Conservation (phyloP, 83 land plant species). For the Larix sibirica region DNA sequence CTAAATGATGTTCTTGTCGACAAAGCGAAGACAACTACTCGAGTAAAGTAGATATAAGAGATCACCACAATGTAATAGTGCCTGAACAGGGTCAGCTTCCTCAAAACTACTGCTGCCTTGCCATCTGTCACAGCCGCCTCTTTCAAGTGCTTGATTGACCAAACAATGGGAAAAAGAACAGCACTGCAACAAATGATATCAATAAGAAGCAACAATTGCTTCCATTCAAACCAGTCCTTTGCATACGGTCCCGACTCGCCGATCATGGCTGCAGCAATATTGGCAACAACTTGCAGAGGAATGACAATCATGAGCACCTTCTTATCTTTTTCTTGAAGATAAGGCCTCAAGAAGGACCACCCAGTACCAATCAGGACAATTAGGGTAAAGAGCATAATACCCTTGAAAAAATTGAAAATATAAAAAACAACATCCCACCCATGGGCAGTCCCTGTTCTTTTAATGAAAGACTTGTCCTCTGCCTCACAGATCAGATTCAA, state of each 20-base stretch:
- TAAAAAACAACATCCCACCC: slow-evolving; percentile 76
- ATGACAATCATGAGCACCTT: slow-evolving; percentile 79
- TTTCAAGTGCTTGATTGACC: slow-evolving; percentile 72
- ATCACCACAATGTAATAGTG: slow-evolving; percentile 76
- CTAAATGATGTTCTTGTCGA: slow-evolving; percentile 57
- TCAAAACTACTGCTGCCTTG: slow-evolving; percentile 66
- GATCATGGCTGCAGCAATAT: slow-evolving; percentile 47
- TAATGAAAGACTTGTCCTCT: slow-evolving; percentile 52
- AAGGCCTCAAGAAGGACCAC: slow-evolving; percentile 73
- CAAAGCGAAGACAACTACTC: slow-evolving; percentile 70
- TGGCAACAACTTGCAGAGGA: slow-evolving; percentile 73
- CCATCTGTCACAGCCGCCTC: slow-evolving; percentile 76
- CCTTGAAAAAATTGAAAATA: slow-evolving; percentile 61
- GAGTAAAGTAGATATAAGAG: slow-evolving; percentile 67
- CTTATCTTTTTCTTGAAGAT: slow-evolving; percentile 71
- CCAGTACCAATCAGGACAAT: slow-evolving; percentile 74
- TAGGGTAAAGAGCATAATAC: slow-evolving; percentile 60
- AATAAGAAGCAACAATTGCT: slow-evolving; percentile 67
- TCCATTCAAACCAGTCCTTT: slow-evolving; percentile 65
- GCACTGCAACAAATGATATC: slow-evolving; percentile 79
- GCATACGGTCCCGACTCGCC: slow-evolving; percentile 67
- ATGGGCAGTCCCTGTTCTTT: slow-evolving; percentile 64
- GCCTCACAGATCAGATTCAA: slow-evolving; percentile 42
- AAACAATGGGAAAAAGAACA: slow-evolving; percentile 68
- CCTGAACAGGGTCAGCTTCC: slow-evolving; percentile 69